Evolutionary conservation across 2,329 filamentous ascomycete species (phyloP).

Genomic region (Esteya vermicola): DNA sequence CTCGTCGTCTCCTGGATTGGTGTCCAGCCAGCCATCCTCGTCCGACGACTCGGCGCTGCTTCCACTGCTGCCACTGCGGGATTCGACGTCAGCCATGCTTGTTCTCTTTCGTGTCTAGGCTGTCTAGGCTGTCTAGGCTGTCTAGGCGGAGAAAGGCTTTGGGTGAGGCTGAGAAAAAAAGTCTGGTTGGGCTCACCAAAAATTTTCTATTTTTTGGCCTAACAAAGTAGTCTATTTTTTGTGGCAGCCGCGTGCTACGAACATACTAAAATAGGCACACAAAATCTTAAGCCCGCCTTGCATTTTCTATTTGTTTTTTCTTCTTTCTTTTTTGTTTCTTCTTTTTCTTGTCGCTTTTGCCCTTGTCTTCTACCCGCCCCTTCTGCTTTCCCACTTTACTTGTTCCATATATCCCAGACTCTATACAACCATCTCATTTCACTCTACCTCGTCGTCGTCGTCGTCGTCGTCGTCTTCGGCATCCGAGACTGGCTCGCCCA

Average conservation of each 20-base stretch:
- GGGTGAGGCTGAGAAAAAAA: neutral
- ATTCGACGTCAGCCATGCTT: slow-evolving; percentile 6
- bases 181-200: neutral
- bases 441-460: slow-evolving; percentile 35
- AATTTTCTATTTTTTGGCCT: too few species aligned
- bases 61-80: neutral
- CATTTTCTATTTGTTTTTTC: neutral
- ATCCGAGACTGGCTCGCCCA: slow-evolving; percentile 62
- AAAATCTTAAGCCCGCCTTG: too few species aligned
- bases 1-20: slow-evolving; percentile 39
- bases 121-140: too few species aligned
- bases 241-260: too few species aligned
- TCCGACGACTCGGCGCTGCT: slow-evolving; percentile 21
- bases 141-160: neutral
- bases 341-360: neutral
- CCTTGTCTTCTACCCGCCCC: too few species aligned
- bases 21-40: slow-evolving; percentile 21
- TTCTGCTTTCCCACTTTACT: too few species aligned
- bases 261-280: too few species aligned
- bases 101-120: too few species aligned
- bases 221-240: too few species aligned
- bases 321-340: neutral
- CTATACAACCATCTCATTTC: too few species aligned
- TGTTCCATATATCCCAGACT: neutral
- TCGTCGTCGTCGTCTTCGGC: slow-evolving; percentile 52